Base-by-base conservation (phyloP, 2,329 filamentous ascomycete species). In the Basipetospora chlamydospora region DNA sequence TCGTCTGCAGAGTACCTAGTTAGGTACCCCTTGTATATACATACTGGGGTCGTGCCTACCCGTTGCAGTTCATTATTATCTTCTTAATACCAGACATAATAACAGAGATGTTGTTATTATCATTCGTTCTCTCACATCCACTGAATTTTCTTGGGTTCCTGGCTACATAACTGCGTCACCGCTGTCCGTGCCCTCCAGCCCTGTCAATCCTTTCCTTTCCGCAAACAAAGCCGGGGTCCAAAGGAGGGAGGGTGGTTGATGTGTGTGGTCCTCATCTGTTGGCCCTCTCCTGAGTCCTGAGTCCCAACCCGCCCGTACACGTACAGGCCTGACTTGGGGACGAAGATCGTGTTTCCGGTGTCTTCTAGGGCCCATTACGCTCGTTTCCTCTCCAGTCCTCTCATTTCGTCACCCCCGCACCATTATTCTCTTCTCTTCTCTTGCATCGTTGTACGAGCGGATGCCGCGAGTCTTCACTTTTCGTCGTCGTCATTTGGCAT, bases 111-210 rank as follows among this genome's bases (percentile, higher is more conserved):
- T n/a, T n/a, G n/a, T n/a, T n/a, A n/a, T n/a, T n/a, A n/a, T n/a
- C n/a, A n/a, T n/a, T n/a, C n/a, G n/a, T n/a, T n/a, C n/a, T n/a
- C n/a, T n/a, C n/a, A n/a, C n/a, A n/a, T n/a, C n/a, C n/a, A n/a
- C n/a, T n/a, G n/a, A n/a, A n/a, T n/a, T n/a, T n/a, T n/a, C n/a
- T n/a, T n/a, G n/a, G n/a, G n/a, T n/a, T n/a, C n/a, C n/a, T n/a
- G n/a, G n/a, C n/a, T n/a, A n/a, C n/a, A n/a, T n/a, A 11, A 16
- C 18, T 38, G 35, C 35, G 35, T 38, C 35, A 33, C 29, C 25
- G 29, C 28, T 22, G 22, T 38, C 35, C 35, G 35, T 33, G 29
- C 11, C 35, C 23, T 38, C 22, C 35, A 38, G 35, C 35, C 35
- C 35, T 33, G 35, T 26, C 28, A n/a, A 23, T 26, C 22, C 16